These are phyloP conservation scores for Vicia faba DNA, from an alignment of 306 rosid genomes.

Conservation along the genomic window DNA sequence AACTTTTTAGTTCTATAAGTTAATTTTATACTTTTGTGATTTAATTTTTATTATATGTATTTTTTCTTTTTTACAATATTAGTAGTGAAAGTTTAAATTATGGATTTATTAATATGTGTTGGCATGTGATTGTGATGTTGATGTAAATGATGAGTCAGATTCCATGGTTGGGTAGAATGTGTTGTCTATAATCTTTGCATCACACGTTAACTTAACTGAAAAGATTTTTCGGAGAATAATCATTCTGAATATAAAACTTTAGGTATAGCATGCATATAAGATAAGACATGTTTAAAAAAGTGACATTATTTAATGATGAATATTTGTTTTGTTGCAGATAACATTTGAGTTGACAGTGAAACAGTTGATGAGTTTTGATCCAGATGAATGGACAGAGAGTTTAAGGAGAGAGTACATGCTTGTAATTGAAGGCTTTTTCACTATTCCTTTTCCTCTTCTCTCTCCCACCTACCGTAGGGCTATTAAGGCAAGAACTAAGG, in stretches of 20 bases:
- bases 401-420: constrained; percentile 81
- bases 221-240: constrained; percentile 37
- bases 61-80: neutral
- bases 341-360: constrained; percentile 96
- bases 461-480: constrained; percentile 89
- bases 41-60: neutral
- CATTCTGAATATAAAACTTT: constrained; percentile 37
- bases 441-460: constrained; percentile 75
- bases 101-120: constrained; percentile 5
- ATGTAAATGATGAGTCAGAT: constrained; percentile 49
- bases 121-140: constrained; percentile 38
- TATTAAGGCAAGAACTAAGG: constrained; percentile 84
- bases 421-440: constrained; percentile 91
- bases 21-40: constrained; percentile 11
- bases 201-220: constrained; percentile 37
- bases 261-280: constrained; percentile 38
- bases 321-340: constrained; percentile 53
- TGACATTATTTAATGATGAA: neutral
- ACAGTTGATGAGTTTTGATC: constrained; percentile 97
- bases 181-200: constrained; percentile 28
- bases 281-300: neutral
- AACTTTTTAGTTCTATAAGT: neutral
- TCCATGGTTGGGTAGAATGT: constrained; percentile 39
- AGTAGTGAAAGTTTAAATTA: neutral
- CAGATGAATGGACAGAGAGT: constrained; percentile 84